Conservation (phyloP, 139 green algal species). For the Ettlia oleoabundans region DNA sequence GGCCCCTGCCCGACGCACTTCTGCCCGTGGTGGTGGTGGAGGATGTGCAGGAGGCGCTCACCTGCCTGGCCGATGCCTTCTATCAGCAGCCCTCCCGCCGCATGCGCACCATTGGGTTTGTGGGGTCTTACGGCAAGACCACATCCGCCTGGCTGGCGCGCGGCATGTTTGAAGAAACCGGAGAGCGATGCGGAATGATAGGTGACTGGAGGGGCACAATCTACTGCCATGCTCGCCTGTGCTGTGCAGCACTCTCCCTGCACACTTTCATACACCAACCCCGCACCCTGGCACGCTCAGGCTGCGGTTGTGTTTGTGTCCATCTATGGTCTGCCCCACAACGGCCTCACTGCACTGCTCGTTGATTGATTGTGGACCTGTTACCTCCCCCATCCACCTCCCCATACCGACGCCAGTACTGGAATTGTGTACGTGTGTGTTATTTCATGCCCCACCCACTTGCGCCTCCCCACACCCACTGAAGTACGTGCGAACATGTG, state of each 20-base stretch:
- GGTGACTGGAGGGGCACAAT: conserved; percentile 8
- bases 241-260: no score
- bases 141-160: conserved; percentile 90
- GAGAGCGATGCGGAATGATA: conserved; percentile 46
- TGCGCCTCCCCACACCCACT: neutral
- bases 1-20: conserved; percentile 10
- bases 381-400: no score
- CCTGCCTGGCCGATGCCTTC: conserved; percentile 43
- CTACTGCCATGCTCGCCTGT: neutral
- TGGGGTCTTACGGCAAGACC: conserved; percentile 94
- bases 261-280: no score
- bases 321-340: no score
- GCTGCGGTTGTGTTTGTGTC: no score
- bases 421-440: no score
- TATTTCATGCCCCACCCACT: no score
- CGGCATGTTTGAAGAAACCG: conserved; percentile 84
- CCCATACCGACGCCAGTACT: no score
- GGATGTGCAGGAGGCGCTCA: conserved; percentile 32
- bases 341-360: no score
- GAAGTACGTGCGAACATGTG: no score
- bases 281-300: no score
- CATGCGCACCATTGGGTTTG: conserved; percentile 69
- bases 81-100: conserved; percentile 53
- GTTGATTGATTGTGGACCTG: no score
- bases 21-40: conserved; percentile 51